Evolutionary conservation across 139 green algal genomes (phyloP).

Genomic region (Chlamydomonas incerta): DNA sequence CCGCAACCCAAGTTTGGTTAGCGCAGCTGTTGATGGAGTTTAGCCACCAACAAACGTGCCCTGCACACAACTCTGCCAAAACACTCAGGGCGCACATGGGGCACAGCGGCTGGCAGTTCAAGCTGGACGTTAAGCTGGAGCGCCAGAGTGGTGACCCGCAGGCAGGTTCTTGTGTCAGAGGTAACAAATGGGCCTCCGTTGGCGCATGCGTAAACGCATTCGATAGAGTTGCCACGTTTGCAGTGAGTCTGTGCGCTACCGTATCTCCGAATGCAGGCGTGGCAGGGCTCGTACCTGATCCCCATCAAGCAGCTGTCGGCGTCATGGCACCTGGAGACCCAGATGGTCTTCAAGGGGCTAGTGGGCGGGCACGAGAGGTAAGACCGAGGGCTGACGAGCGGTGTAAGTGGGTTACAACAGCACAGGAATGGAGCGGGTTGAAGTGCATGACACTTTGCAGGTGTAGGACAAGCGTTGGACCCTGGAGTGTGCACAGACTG

Average conservation of each 20-base stretch:
- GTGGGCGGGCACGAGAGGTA: not conserved
- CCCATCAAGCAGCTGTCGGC: not conserved
- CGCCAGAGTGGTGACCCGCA: not conserved
- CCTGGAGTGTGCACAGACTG: no score
- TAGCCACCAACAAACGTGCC: no score
- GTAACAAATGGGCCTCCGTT: no score
- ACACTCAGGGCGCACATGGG: conserved; percentile 35
- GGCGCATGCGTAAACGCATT: not conserved
- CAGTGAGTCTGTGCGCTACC: not conserved
- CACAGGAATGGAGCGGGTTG: no score
- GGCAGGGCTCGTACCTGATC: conserved; percentile 41
- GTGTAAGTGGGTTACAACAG: no score
- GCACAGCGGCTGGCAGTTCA: conserved; percentile 32
- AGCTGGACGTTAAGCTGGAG: conserved; percentile 15
- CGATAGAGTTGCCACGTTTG: no score
- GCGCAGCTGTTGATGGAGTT: no score
- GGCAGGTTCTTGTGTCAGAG: not conserved
- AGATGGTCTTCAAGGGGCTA: conserved; percentile 41
- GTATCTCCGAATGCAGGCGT: not conserved
- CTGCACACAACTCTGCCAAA: no score
- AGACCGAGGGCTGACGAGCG: not conserved
- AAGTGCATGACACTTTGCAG: no score
- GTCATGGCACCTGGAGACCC: conserved; percentile 32
- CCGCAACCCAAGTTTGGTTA: no score
- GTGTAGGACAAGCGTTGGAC: no score